phyloP scores from a whole-genome alignment of 2,329 filamentous ascomycete genomes.

The Fusarium bulbicola region DNA sequence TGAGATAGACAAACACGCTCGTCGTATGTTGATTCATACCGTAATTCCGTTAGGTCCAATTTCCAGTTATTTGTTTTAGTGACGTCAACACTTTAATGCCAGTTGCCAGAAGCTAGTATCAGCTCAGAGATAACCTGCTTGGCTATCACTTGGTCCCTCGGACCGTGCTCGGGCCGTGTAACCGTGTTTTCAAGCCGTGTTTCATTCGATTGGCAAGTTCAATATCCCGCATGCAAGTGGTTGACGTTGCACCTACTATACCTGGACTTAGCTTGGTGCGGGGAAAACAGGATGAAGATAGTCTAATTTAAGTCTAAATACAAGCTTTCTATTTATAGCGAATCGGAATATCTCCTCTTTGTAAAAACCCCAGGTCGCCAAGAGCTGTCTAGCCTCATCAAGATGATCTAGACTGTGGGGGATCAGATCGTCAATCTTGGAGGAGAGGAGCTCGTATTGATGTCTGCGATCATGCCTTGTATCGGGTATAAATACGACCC shows the following conservation, averaged over 20 bases:
- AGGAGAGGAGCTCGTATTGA: neutral
- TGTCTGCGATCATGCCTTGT: neutral
- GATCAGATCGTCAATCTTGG: neutral
- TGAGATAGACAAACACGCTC: too few relatives aligned
- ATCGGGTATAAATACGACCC: neutral
- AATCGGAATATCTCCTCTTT: neutral
- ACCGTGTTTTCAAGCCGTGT: neutral
- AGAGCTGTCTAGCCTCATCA: neutral
- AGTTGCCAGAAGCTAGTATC: neutral
- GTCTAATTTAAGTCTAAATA: neutral
- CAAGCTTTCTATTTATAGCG: neutral
- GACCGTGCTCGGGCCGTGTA: neutral
- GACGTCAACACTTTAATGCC: neutral
- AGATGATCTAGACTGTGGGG: neutral
- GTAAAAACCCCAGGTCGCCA: neutral
- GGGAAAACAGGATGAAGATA: neutral
- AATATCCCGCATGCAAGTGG: too few relatives aligned
- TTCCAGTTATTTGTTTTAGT: too few relatives aligned
- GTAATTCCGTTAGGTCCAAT: too few relatives aligned
- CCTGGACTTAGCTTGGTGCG: neutral
- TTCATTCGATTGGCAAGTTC: too few relatives aligned
- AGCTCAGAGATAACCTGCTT: accelerated
- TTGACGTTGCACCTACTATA: neutral
- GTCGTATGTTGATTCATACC: too few relatives aligned
- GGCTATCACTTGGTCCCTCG: neutral